Conservation (phyloP, 768 basidiomycete species). For the Suillus hirtellus region DNA sequence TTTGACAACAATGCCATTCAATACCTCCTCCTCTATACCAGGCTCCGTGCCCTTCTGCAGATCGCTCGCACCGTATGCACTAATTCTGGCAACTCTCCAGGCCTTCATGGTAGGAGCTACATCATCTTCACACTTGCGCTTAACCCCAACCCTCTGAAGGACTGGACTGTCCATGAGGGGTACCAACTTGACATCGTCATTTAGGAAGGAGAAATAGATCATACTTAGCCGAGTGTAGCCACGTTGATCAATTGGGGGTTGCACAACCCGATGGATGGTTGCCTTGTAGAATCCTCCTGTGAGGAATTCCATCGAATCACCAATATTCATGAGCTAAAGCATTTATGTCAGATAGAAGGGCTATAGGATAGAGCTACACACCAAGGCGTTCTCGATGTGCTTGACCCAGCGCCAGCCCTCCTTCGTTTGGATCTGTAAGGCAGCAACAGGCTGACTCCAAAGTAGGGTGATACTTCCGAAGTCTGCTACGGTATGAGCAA, state of each 20-base stretch:
- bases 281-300: constrained; percentile 61
- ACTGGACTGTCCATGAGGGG: constrained; percentile 51
- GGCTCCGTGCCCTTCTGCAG: constrained; percentile 42
- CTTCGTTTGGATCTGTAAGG: constrained; percentile 53
- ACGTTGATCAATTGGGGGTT: constrained; percentile 57
- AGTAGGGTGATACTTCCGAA: constrained; percentile 57
- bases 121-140: constrained; percentile 36
- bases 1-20: constrained; percentile 57
- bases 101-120: constrained; percentile 52
- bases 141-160: constrained; percentile 44
- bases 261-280: constrained; percentile 62
- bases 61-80: constrained; percentile 50
- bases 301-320: constrained; percentile 60
- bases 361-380: constrained; percentile 22
- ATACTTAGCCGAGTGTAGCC: constrained; percentile 50
- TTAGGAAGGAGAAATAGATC: constrained; percentile 56
- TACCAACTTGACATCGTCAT: constrained; percentile 48
- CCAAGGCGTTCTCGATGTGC: constrained; percentile 59
- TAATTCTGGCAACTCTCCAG: constrained; percentile 53
- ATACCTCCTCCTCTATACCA: constrained; percentile 53
- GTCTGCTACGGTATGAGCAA: constrained; percentile 32
- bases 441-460: constrained; percentile 62
- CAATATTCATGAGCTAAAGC: constrained; percentile 55
- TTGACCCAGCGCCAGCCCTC: constrained; percentile 65
- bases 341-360: background rate